Evolutionary conservation across 768 basidiomycete genomes (phyloP).

Genomic region (Russula emetica): DNA sequence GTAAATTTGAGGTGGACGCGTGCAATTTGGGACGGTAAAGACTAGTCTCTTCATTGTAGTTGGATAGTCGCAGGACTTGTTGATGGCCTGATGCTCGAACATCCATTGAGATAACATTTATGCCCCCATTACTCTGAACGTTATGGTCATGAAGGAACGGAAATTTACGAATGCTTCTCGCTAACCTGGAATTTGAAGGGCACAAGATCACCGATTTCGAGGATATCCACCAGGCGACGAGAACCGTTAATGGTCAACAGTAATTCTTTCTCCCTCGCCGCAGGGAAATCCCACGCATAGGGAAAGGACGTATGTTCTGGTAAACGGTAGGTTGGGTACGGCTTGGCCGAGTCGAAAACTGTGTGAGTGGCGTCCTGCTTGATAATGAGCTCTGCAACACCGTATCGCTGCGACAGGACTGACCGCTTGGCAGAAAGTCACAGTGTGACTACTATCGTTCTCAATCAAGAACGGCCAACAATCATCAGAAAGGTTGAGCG

Average conservation of each 20-base stretch:
- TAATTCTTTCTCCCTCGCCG: conserved; percentile 75
- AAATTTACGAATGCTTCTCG: conserved; percentile 16
- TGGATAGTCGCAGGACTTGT: conserved; percentile 82
- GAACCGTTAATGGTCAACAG: conserved; percentile 56
- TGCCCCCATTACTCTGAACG: conserved; percentile 49
- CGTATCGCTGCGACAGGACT: conserved; percentile 18
- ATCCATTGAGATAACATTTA: conserved; percentile 78
- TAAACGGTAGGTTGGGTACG: conserved; percentile 52
- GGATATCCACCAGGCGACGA: conserved; percentile 73
- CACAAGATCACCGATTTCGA: conserved; percentile 90
- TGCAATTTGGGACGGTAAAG: conserved; percentile 77
- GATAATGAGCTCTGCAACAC: conserved; percentile 3
- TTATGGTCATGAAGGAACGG: background rate
- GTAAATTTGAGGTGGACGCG: conserved; percentile 44
- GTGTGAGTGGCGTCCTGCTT: conserved; percentile 34
- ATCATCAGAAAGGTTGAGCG: conserved; percentile 58
- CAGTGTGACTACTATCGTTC: conserved; percentile 73
- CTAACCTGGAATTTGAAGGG: conserved; percentile 84
- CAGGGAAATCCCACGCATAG: conserved; percentile 95
- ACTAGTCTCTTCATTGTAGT: conserved; percentile 80
- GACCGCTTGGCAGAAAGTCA: conserved; percentile 75
- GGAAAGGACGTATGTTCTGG: conserved; percentile 48
- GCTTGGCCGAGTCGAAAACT: conserved; percentile 46
- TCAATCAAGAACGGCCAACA: conserved; percentile 89
- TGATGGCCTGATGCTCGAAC: conserved; percentile 84